phyloP scores from a whole-genome alignment of 208 protist genomes.

The Naegleria fowleri region DNA sequence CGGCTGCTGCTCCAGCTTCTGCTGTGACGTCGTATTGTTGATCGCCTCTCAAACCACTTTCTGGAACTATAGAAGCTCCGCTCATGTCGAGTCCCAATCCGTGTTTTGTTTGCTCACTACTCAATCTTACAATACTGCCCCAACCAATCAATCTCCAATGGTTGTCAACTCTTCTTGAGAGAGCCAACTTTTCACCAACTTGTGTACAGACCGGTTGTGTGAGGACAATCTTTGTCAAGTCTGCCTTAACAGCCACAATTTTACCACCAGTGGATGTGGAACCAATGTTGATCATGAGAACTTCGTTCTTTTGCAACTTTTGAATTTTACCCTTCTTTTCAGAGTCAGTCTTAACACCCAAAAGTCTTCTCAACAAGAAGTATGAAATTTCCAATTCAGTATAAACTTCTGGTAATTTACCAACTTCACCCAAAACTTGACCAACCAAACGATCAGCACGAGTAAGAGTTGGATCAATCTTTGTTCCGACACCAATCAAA shows the following conservation, averaged over 20 bases:
- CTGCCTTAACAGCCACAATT: conserved; percentile 82
- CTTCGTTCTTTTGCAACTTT: conserved; percentile 90
- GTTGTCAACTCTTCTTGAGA: conserved; percentile 92
- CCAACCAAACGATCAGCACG: conserved; percentile 96
- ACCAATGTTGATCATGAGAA: conserved; percentile 99
- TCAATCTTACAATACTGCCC: conserved; percentile 49
- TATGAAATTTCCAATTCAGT: conserved; percentile 94
- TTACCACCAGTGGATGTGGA: conserved; percentile 93
- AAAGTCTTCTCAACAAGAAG: conserved; percentile 91
- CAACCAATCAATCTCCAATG: conserved; percentile 94
- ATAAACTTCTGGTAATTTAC: conserved; percentile 91
- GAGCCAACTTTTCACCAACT: conserved; percentile 93
- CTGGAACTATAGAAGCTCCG: not conserved
- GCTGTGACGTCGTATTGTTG: conserved; percentile 2
- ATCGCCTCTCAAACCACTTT: not conserved
- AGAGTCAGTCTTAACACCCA: conserved; percentile 80
- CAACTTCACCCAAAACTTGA: conserved; percentile 74
- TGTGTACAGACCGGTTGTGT: conserved; percentile 92
- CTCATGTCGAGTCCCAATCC: not conserved
- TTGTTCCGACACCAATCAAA: conserved; percentile 98
- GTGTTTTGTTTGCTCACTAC: not conserved
- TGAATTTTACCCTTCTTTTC: conserved; percentile 74
- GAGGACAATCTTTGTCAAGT: conserved; percentile 91
- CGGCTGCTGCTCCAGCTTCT: not conserved
- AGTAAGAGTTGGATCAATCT: conserved; percentile 97